Percentiles rank a stretch among this genome's conserved stretches.
Conservation (phyloP, 1,284 basidiomycete species). For the Ganoderma resinaceum region DNA sequence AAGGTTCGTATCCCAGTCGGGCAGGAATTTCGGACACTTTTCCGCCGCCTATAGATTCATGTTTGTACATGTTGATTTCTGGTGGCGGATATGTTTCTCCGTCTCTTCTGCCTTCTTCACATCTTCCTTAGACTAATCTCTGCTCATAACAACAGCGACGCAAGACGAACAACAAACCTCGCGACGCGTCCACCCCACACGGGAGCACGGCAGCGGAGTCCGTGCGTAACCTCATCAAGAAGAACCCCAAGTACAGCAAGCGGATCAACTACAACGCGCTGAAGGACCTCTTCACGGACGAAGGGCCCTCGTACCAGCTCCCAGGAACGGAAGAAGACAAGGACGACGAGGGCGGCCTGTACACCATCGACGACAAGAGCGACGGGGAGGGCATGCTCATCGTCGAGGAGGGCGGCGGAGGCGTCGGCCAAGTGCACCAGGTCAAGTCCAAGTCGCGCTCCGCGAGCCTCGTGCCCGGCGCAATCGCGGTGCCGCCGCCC, state of each 20-base stretch:
- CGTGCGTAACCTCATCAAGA: conserved; percentile 81
- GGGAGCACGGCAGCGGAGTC: conserved; percentile 83
- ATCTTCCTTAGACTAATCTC: conserved; percentile 1
- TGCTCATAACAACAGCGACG: conserved; percentile 56
- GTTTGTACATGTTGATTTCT: conserved; percentile 27
- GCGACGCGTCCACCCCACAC: conserved; percentile 75
- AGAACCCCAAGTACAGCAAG: conserved; percentile 85
- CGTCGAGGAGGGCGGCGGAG: conserved; percentile 53
- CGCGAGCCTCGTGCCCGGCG: conserved; percentile 20
- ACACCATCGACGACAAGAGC: conserved; percentile 59
- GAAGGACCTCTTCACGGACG: conserved; percentile 74
- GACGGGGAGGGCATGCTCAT: conserved; percentile 55
- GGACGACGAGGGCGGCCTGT: conserved; percentile 39
- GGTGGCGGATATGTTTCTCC: conserved; percentile 5
- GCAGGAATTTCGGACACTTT: conserved; percentile 31
- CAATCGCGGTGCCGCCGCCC: conserved; percentile 16
- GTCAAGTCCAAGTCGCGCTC: conserved; percentile 31
- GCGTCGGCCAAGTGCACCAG: conserved; percentile 36
- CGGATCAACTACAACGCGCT: conserved; percentile 91
- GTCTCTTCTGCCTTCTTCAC: background rate
- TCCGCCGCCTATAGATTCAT: conserved; percentile 22
- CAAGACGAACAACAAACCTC: conserved; percentile 71
- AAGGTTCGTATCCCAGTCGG: conserved; percentile 70
- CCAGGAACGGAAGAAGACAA: conserved; percentile 44
- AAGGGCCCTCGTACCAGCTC: conserved; percentile 42